Conservation (phyloP, 2,329 filamentous ascomycete genomes). For the Beauveria sp. region DNA sequence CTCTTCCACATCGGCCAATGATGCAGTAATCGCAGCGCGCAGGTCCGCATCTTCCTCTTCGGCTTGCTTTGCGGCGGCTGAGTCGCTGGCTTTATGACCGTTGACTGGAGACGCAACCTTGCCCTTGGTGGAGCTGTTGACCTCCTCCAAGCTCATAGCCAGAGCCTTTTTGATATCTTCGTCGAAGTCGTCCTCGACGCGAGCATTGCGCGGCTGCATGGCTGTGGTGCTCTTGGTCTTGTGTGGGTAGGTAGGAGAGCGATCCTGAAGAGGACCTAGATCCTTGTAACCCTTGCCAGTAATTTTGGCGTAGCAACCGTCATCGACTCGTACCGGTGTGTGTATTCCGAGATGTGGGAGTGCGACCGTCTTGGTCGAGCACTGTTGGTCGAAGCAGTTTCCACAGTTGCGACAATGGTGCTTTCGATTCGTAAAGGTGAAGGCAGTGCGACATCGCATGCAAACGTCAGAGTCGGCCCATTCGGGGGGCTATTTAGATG, state of each 20-base stretch:
- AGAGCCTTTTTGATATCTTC: constrained; percentile 89
- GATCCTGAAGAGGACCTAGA: constrained; percentile 37
- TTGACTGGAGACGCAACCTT: constrained; percentile 56
- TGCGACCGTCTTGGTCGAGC: constrained; percentile 80
- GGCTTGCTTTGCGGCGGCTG: constrained; percentile 36
- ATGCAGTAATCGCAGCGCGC: constrained; percentile 91
- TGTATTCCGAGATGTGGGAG: constrained; percentile 89
- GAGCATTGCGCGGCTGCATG: constrained; percentile 86
- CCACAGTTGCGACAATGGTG: constrained; percentile 98
- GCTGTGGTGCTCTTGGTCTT: constrained; percentile 58
- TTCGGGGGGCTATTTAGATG: constrained; percentile 65
- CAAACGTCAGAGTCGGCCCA: constrained; percentile 98
- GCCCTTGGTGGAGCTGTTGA: constrained; percentile 64
- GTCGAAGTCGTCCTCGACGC: constrained; percentile 86
- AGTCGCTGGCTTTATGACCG: constrained; percentile 30
- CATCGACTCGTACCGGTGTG: constrained; percentile 86
- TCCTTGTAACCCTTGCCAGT: constrained; percentile 56
- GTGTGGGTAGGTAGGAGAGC: constrained; percentile 42
- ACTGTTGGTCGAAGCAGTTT: constrained; percentile 93
- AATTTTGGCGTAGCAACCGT: constrained; percentile 87
- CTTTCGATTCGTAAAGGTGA: constrained; percentile 97
- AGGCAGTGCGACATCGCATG: constrained; percentile 92
- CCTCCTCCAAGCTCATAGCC: constrained; percentile 95
- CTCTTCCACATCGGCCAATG: constrained; percentile 93
- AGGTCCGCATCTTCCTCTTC: constrained; percentile 91